Base-by-base conservation (phyloP, 1,139 yeast genomes). In the Protomyces gravidus region DNA sequence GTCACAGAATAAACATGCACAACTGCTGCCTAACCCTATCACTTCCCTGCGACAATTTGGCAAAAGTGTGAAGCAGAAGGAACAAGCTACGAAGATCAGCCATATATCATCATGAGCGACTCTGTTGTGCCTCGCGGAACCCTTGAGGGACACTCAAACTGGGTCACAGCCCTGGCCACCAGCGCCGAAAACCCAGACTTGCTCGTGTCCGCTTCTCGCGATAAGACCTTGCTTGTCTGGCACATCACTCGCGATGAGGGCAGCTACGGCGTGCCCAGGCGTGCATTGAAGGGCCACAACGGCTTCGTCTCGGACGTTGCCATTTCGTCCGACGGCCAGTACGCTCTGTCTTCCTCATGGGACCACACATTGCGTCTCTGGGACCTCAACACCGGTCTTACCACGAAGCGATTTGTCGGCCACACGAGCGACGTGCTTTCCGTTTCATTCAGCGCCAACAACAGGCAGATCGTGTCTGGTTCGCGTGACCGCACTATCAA, bases 71-170 rank as follows among this genome's bases (percentile, higher is more conserved):
- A n/a, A n/a, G n/a, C n/a, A n/a, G n/a, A n/a, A n/a, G n/a, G n/a
- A n/a, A n/a, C n/a, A n/a, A n/a, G n/a, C n/a, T n/a, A n/a, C n/a
- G n/a, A n/a, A n/a, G 23, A 17, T 15, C 42, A 45, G 28, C 27
- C 26, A 26, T 23, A 5, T 5, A 45, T 21, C 23, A 55, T 32
- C 52, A 55, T 55, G 59, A 39, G 49, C 46, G 97, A 90, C 87
- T 95, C 90, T 85, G 85, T 92, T 82, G 96, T 90, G 78, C 88
- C 92, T 79, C 90, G 97, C 85, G 97, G 97, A 78, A 88, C 97
- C 84, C 87, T 92, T 78, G 96, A 90, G 82, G 96, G 88, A 62
- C 72, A 70, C 77, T 69, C 80, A 80, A 63, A 74, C 74, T 92
- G 97, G 97, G 98, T 92, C 76, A 92, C 99, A 70, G 85, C 97